Evolutionary conservation across 768 basidiomycete genomes (phyloP).

Genomic region (Guyanaporus albipodus): DNA sequence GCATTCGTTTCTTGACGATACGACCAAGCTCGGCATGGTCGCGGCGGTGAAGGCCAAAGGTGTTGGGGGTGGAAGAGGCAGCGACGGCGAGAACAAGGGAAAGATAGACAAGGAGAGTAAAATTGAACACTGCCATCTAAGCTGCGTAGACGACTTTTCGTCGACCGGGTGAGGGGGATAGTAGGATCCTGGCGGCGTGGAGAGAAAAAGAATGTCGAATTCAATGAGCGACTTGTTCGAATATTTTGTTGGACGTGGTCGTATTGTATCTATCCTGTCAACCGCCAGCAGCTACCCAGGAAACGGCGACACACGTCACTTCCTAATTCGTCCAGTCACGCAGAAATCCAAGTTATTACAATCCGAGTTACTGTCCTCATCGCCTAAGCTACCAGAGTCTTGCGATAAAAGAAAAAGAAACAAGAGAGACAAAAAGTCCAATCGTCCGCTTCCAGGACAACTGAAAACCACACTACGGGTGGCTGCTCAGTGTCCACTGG

Average conservation of each 20-base stretch:
- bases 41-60: slow-evolving; percentile 42
- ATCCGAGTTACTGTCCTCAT: neutral
- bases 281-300: slow-evolving; percentile 17
- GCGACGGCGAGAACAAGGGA: slow-evolving; percentile 50
- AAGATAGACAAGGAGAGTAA: slow-evolving; percentile 63
- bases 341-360: slow-evolving; percentile 2
- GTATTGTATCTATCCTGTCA: no score
- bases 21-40: slow-evolving; percentile 59
- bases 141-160: slow-evolving; percentile 3
- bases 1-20: slow-evolving; percentile 63
- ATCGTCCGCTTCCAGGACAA: neutral
- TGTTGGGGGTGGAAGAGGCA: slow-evolving; percentile 44
- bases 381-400: slow-evolving; percentile 7
- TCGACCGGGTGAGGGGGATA: slow-evolving; percentile 9
- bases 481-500: slow-evolving; percentile 77
- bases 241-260: no score
- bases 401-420: neutral
- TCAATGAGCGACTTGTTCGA: no score
- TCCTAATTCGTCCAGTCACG: slow-evolving; percentile 14
- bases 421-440: neutral
- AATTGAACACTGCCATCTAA: slow-evolving; percentile 50
- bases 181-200: no score
- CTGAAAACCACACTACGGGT: slow-evolving; percentile 34
- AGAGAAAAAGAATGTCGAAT: neutral
- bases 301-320: slow-evolving; percentile 2